Conservation (phyloP, 345 rosid species). For the Gossypioides kirkii region DNA sequence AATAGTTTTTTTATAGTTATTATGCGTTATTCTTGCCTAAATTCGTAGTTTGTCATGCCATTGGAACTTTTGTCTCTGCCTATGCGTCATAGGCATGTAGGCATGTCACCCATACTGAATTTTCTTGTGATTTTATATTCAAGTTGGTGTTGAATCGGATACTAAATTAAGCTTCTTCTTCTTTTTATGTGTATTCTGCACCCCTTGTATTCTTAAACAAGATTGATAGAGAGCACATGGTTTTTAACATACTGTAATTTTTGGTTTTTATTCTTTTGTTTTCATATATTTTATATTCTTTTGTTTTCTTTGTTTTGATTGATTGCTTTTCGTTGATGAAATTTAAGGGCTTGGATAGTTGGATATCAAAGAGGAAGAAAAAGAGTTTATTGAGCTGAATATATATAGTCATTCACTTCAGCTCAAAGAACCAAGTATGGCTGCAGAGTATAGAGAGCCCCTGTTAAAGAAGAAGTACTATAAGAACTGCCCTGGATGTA, state of each 20-base stretch:
- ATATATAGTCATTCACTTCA: too few species aligned
- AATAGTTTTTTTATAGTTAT: background rate
- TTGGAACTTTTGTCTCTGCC: too few species aligned
- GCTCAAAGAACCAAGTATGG: conserved; percentile 19
- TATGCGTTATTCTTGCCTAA: background rate
- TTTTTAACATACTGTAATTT: background rate
- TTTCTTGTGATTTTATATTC: too few species aligned
- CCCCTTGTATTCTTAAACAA: background rate
- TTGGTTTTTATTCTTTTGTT: background rate
- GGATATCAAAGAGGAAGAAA: background rate
- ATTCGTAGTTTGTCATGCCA: background rate
- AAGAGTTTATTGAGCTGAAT: conserved; percentile 10
- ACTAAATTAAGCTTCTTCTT: too few species aligned
- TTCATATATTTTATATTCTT: background rate
- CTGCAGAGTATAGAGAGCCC: conserved; percentile 32
- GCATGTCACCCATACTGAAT: too few species aligned
- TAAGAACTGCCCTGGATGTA: conserved; percentile 79
- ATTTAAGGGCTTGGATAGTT: background rate
- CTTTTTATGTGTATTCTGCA: background rate
- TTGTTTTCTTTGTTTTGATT: background rate
- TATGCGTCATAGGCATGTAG: too few species aligned
- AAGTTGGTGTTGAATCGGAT: too few species aligned
- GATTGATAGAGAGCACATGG: background rate
- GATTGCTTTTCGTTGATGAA: background rate
- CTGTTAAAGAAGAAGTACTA: conserved; percentile 51